Base-by-base conservation (phyloP, 805 yeast genomes). In the Candida mattraensis region DNA sequence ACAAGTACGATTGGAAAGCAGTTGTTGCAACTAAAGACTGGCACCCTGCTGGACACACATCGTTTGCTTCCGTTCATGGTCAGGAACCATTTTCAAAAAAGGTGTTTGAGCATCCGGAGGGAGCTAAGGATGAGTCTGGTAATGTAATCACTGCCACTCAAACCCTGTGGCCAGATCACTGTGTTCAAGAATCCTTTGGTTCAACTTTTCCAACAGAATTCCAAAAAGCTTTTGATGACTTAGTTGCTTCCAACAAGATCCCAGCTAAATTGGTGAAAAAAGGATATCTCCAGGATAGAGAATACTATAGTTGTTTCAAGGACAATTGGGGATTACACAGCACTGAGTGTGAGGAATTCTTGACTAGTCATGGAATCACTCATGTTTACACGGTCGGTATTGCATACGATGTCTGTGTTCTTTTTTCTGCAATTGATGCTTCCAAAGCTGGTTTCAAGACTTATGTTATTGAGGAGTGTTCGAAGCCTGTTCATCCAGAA, bases 131-230 rank as follows among this genome's bases (percentile, higher is more conserved):
- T n/a, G n/a, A n/a, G n/a, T 7, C n/a, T n/a, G n/a, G n/a, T n/a
- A 51, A 51, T 0, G 61, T 55, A 13, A 40, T 44, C 1, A 64
- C 61, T 0, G 58, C 60, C n/a, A 19, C 50, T 18, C 78, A 77
- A 44, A 68, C 70, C 0, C 67, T 87, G 4, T 89, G 97, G 97
- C 97, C 98, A 0, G 88, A 76, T 35, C 98, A 89, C 55, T 89
- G 97, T 58, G 74, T 89, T n/a, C 89, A 86, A 51, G 69, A 70
- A 32, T 69, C 88, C 0, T 32, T 46, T 5, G 98, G 97, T 0
- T 72, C 89, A 0, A 67, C 71, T 22, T 66, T 84, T 20, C 83
- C 85, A 5, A 45, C 59, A 0, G 74, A 64, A 42, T 66, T 87
- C 34, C 58, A 62, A 20, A 47, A 51, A 3, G 51, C 47, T 1